Evolutionary conservation across 352 stramenopile genomes (phyloP), one percentile per base, ranked within the genome.

Genomic region (Aphanomyces stellatus): DNA sequence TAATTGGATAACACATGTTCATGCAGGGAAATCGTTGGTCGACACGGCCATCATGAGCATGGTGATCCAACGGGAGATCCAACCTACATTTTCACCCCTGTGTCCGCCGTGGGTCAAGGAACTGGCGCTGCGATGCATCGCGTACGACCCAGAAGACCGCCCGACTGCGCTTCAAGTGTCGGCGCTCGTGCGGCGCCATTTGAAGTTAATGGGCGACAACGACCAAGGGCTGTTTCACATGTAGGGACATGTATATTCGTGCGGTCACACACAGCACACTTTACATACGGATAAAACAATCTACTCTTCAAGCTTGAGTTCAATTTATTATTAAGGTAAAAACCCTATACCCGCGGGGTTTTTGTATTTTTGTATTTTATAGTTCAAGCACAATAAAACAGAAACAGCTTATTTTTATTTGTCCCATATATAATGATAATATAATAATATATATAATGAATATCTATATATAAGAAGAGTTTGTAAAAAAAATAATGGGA

Each of bases 11-110:
- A 8, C 37, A 27, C 8, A 24, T 51, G 8, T 51, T 3, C 34
- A 10, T 22, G n/a, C 30, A 64, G 56, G 56, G 7, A 37, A 51
- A 25, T 8, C 56, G 19, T 22, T 64, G 40, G 56, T 51, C 4
- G 56, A 64, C 43, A 64, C 56, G 43, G 56, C 56, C 4, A 64
- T 64, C 43, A 64, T 64, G 33, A 64, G 56, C 37, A 35, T 30
- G n/a, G 56, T 64, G 19, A 64, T 51, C 10, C 56, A 64, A 31
- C 33, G 56, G 27, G 17, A 33, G 27, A 51, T 51, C 30, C 40
- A 64, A 11, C 56, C 56, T 2, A 30, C 35, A 35, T 17, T 64
- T 28, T 13, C 56, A 3, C 11, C 24, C 6, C 37, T 22, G 40
- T 41, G 19, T 22, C 56, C 56, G 13, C 7, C 56, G 27, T 64